phyloP scores from a whole-genome alignment of 2,329 filamentous ascomycete species.

The Hypoxylon sp. region DNA sequence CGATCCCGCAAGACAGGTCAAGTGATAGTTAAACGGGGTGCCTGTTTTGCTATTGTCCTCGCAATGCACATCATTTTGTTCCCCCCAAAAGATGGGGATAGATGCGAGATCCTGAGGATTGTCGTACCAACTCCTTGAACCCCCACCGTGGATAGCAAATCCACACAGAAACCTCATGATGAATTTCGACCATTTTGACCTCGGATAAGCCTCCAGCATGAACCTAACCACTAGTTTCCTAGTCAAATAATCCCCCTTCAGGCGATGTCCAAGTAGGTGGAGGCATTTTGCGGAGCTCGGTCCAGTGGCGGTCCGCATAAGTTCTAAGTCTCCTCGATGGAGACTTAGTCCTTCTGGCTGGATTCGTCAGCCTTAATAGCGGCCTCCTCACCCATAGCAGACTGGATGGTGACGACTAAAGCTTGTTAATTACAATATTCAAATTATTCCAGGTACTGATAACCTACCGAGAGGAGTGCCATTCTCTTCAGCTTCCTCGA shows the following conservation, averaged over 20 bases:
- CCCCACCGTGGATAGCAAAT: constrained; percentile 47
- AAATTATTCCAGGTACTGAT: neutral
- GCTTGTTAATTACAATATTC: constrained; percentile 42
- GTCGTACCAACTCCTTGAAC: constrained; percentile 31
- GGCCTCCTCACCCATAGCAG: constrained; percentile 95
- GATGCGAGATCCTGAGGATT: constrained; percentile 39
- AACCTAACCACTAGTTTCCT: constrained; percentile 43
- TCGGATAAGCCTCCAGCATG: constrained; percentile 30
- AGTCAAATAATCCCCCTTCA: constrained; percentile 43
- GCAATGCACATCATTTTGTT: constrained; percentile 43
- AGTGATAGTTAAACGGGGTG: constrained; percentile 54
- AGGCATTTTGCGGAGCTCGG: constrained; percentile 19
- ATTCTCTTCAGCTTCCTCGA: constrained; percentile 84
- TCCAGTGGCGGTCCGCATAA: constrained; percentile 32
- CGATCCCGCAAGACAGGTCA: constrained; percentile 57
- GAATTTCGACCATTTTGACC: constrained; percentile 42
- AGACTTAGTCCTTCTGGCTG: constrained; percentile 63
- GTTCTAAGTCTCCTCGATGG: constrained; percentile 25
- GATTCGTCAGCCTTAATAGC: constrained; percentile 96
- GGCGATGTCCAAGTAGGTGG: constrained; percentile 39
- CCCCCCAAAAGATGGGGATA: constrained; percentile 48
- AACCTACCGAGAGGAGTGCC: constrained; percentile 93
- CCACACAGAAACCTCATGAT: constrained; percentile 49
- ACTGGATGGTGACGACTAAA: constrained; percentile 89
- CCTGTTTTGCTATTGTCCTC: constrained; percentile 55